Evolutionary conservation across 352 stramenopile genomes (phyloP), one percentile per base, ranked within the genome.

Genomic region (Phytophthora foliorum): DNA sequence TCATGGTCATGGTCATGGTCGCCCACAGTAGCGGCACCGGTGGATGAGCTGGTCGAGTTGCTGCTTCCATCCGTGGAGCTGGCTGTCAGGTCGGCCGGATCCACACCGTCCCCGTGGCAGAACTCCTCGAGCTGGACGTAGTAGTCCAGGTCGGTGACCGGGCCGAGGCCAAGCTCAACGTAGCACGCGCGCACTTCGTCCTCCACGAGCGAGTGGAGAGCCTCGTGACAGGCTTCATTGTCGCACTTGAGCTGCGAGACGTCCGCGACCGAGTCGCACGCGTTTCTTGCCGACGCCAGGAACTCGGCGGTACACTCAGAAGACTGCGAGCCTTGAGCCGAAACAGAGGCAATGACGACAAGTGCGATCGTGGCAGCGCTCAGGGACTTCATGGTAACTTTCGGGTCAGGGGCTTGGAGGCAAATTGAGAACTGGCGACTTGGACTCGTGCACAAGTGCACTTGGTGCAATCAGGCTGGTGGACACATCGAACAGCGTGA

Each of bases 191-290:
- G 54, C 10, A 63, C 64, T 19, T 85, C 77, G 17, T 82, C 74
- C 27, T 85, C 77, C 32, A 82, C 69, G 14, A 82, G 62, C 19
- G 57, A 66, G 49, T 85, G 77, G 2, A 85, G 71, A 17, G 74
- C 71, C 9, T 56, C 76, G 45, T 85, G 74, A 27, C 77, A 85
- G 4, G 52, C 57, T 32, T 71, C 57, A 50, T 53, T 58, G 41
- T 81, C 72, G 42, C 74, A 84, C 38, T 84, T 82, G 45, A 72
- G 57, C 45, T 82, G 73, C 27, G 76, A 80, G 54, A 75, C 67
- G 46, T 71, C 69, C 10, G 63, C 58, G n/a, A 84, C 38, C 34
- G 70, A 74, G 51, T 84, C 77, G 16, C 77, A 84, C 14, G 77
- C 60, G 21, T 64, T 67, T 49, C 74, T 80, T 24, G 46, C 32